A percentile compares a stretch with the other conserved stretches of the same genome.
Evolutionary conservation across 2,329 filamentous ascomycete species (phyloP).

Genomic region (Lachnum nothofagi): DNA sequence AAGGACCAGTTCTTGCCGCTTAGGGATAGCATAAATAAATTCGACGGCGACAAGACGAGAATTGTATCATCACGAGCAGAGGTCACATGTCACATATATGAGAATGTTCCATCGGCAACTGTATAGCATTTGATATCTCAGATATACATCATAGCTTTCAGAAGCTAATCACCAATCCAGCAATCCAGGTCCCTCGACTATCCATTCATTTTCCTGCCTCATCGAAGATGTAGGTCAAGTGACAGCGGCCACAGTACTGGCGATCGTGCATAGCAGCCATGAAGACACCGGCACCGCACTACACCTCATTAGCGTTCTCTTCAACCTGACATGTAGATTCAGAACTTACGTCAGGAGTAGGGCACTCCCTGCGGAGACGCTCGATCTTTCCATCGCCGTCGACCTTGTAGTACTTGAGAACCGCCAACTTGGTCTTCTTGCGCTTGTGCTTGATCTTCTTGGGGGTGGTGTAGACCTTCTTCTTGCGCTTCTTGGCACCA

Average conservation of each 20-base stretch:
- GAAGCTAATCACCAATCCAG: slow-evolving; percentile 12
- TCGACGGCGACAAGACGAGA: no score
- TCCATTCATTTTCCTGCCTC: slow-evolving; percentile 41
- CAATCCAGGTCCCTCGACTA: slow-evolving; percentile 61
- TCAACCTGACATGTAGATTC: background rate
- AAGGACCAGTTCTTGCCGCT: no score
- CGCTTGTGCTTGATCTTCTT: slow-evolving; percentile 99
- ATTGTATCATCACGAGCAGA: no score
- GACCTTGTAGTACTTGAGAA: slow-evolving; percentile 99
- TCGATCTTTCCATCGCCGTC: slow-evolving; percentile 99
- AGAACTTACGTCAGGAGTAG: slow-evolving; percentile 71
- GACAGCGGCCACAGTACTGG: slow-evolving; percentile 65
- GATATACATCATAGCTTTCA: slow-evolving; percentile 17
- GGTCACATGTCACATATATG: background rate
- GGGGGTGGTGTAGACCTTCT: slow-evolving; percentile 99
- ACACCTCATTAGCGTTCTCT: slow-evolving; percentile 35
- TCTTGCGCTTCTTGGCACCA: slow-evolving; percentile 99
- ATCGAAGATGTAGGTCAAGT: slow-evolving; percentile 69
- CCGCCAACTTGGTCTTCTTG: slow-evolving; percentile 99
- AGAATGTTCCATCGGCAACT: background rate
- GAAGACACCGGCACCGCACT: slow-evolving; percentile 99
- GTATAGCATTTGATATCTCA: slow-evolving; percentile 17
- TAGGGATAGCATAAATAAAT: no score
- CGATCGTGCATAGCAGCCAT: slow-evolving; percentile 99
- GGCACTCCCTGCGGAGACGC: slow-evolving; percentile 97